Base-by-base conservation (phyloP, 306 rosid genomes). In the Cicer judaicum region DNA sequence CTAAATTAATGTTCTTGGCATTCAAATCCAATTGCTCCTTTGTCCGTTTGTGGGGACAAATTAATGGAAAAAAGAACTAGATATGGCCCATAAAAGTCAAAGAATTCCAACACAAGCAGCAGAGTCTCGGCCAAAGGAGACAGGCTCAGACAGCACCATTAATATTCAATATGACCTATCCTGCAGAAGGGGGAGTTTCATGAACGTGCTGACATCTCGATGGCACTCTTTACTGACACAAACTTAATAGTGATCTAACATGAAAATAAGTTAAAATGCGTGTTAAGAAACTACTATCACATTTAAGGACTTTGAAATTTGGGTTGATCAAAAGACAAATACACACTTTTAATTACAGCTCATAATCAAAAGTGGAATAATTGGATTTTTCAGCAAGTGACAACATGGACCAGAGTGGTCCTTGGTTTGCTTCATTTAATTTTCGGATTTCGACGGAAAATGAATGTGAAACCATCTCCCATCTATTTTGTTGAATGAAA, bases 41-140 rank as follows among this genome's bases (percentile, higher is more conserved):
- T 50, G 53, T 48, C 53, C n/a, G 53, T 48, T 48, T 48, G 57
- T 52, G 21, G 24, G 21, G 24, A 52, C 57, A 52, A 50, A 50
- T 50, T 50, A 14, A 7, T 50, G 2, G 21, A 52, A 52, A 52
- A 52, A 52, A 19, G 21, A 52, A 52, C 1, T 52, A 14, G 57
- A 52, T 18, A 52, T 52, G 21, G 57, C 24, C 57, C 57, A 52
- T 52, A 14, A 52, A 52, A 52, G 16, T 52, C 24, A 52, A 21
- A 21, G 10, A 50, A 6, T 15, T 52, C 8, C 24, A 7, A 19
- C 56, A 50, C 21, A 14, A n/a, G 56, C 57, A 15, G 8, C 56
- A 14, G 57, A 7, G 57, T 15, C 7, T 52, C 0, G 16, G 8
- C 21, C 7, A 52, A 15, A 29, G 36, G 18, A 15, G 57, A 52